A percentile compares a stretch with the other conserved stretches of the same genome.
These are phyloP conservation scores for Psilocybe azurescens DNA, from an alignment of 768 basidiomycete genomes.

Conservation along the genomic window DNA sequence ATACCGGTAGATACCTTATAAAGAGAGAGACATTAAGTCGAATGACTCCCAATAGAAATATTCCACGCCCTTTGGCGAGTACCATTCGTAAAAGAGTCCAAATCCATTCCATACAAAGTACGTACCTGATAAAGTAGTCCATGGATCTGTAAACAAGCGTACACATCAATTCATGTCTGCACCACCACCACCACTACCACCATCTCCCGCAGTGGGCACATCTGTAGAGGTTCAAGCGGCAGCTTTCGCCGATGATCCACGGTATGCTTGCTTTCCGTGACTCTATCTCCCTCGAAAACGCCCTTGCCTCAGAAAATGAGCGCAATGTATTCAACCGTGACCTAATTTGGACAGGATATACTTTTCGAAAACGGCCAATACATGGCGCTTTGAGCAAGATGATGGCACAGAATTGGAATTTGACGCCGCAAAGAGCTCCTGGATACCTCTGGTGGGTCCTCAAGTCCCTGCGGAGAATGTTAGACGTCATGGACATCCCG, in stretches of 20 bases:
- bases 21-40: not conserved
- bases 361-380: conserved; percentile 72
- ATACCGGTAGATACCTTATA: conserved; percentile 42
- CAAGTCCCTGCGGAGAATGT: not conserved
- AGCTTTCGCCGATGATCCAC: conserved; percentile 81
- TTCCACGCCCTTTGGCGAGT: not conserved
- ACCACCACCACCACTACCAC: conserved; percentile 53
- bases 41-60: not conserved
- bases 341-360: conserved; percentile 58
- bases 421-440: conserved; percentile 72
- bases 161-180: conserved; percentile 50
- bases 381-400: conserved; percentile 91
- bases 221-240: conserved; percentile 62
- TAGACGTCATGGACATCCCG: not conserved
- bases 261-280: conserved; percentile 39
- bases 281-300: conserved; percentile 17
- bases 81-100: not conserved
- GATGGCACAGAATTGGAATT: conserved; percentile 93
- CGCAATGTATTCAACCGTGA: conserved; percentile 26
- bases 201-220: conserved; percentile 56
- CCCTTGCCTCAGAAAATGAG: conserved; percentile 19
- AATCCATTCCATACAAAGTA: too few relatives aligned
- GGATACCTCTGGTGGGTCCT: conserved; percentile 82
- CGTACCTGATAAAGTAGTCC: too few relatives aligned
- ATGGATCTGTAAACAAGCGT: conserved; percentile 38